phyloP scores from a whole-genome alignment of 2,329 filamentous ascomycete species.

The Hypoxylon sp. region DNA sequence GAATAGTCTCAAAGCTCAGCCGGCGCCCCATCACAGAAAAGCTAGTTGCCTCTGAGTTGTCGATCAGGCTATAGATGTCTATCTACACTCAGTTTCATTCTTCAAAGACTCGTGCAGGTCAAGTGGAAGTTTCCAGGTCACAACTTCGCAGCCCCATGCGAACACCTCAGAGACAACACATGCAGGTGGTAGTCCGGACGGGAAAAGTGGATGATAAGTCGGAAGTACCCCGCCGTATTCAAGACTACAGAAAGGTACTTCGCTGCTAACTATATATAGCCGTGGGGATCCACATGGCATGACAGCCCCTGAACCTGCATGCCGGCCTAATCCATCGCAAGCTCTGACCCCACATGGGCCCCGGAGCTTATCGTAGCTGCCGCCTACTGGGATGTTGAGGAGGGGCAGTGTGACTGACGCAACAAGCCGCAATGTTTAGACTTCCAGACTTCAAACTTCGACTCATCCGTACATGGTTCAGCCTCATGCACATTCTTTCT shows the following conservation, averaged over 20 bases:
- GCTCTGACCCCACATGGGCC: conserved; percentile 23
- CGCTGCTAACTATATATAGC: conserved; percentile 1
- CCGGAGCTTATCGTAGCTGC: conserved; percentile 35
- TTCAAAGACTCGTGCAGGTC: background rate
- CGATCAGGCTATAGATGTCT: background rate
- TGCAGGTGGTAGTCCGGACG: background rate
- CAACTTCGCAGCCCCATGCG: background rate
- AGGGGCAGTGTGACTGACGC: conserved; percentile 39
- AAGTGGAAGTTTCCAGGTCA: conserved; percentile 7
- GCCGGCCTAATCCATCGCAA: conserved; percentile 30
- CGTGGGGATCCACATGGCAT: background rate
- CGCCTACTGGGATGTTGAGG: conserved; percentile 10
- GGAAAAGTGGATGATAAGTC: background rate
- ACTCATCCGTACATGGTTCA: conserved; percentile 18
- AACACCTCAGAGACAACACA: conserved; percentile 7
- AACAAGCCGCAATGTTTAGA: conserved; percentile 13
- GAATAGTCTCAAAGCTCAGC: background rate
- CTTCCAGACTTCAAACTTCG: conserved; percentile 6
- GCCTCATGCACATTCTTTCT: background rate
- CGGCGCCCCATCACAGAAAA: background rate
- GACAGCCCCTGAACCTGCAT: conserved; percentile 30
- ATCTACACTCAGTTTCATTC: background rate
- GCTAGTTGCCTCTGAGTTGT: background rate
- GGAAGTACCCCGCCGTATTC: background rate
- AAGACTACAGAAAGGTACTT: background rate